Percentiles rank a stretch among this genome's conserved stretches.
These are phyloP conservation scores for Collybia nuda DNA, from an alignment of 768 basidiomycete genomes.

Conservation along the genomic window DNA sequence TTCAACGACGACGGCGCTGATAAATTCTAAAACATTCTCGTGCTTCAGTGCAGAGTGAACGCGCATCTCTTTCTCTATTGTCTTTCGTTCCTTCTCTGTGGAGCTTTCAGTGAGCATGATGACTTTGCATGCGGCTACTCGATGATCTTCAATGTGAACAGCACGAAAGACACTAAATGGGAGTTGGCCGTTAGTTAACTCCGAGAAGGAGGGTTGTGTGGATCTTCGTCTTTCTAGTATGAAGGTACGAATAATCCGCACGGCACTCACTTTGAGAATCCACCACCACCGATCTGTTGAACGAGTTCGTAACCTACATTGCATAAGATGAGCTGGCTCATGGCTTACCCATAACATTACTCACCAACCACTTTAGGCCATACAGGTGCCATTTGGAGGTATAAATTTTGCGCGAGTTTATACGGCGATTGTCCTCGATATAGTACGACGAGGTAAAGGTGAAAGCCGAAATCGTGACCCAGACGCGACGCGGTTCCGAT, in stretches of 20 bases:
- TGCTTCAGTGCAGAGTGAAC: slow-evolving; percentile 84
- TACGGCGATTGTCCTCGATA: too few species aligned
- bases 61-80: slow-evolving; percentile 88
- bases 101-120: slow-evolving; percentile 63
- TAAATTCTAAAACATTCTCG: slow-evolving; percentile 77
- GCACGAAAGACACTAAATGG: slow-evolving; percentile 76
- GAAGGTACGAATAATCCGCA: slow-evolving; percentile 1
- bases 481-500: too few species aligned
- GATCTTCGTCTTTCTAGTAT: background rate
- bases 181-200: background rate
- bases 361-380: slow-evolving; percentile 43
- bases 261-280: slow-evolving; percentile 73
- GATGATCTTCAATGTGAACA: slow-evolving; percentile 61
- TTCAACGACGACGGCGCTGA: slow-evolving; percentile 78
- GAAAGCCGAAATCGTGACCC: too few species aligned
- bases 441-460: too few species aligned
- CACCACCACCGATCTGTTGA: slow-evolving; percentile 82
- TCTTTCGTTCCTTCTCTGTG: slow-evolving; percentile 71
- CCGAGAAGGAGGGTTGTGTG: background rate
- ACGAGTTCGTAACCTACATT: slow-evolving; percentile 65
- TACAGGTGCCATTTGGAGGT: slow-evolving; percentile 18
- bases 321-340: background rate
- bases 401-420: too few species aligned
- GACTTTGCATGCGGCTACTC: slow-evolving; percentile 87
- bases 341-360: slow-evolving; percentile 17